Conservation (phyloP, 73 alveolate species). For the Symbiodinium pilosum region DNA sequence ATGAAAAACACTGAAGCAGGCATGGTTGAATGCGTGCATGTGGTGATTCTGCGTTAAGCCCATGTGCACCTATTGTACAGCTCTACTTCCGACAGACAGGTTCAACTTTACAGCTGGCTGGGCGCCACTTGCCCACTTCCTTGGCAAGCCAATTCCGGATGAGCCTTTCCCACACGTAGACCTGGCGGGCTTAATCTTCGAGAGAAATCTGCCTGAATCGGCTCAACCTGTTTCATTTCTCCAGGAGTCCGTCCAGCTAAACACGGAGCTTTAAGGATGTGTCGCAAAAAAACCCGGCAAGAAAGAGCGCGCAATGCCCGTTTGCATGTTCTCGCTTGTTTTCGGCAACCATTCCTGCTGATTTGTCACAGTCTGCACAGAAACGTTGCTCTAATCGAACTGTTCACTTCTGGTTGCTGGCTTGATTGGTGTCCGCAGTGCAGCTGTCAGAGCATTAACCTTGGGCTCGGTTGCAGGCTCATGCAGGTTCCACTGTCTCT, state of each 20-base stretch:
- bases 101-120: constrained; percentile 25
- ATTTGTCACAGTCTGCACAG: too few species aligned
- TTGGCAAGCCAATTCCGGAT: constrained; percentile 29
- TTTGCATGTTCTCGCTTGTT: not conserved
- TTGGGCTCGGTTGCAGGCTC: too few species aligned
- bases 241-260: constrained; percentile 1
- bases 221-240: not conserved
- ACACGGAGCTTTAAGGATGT: not conserved
- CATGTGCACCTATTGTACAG: too few species aligned
- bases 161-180: constrained; percentile 30
- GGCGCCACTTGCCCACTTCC: constrained; percentile 38
- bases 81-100: not conserved
- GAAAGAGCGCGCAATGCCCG: not conserved
- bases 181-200: not conserved
- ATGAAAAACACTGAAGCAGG: too few species aligned
- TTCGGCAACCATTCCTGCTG: not conserved
- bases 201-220: not conserved
- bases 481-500: too few species aligned
- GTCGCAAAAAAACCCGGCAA: not conserved
- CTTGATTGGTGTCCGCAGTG: too few species aligned
- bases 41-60: too few species aligned
- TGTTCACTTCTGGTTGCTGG: too few species aligned
- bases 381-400: too few species aligned
- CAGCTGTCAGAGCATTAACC: too few species aligned
- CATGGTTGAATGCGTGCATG: too few species aligned